These are phyloP conservation scores for Cyberlindnera veronae DNA, from an alignment of 805 yeast species.

Conservation along the genomic window DNA sequence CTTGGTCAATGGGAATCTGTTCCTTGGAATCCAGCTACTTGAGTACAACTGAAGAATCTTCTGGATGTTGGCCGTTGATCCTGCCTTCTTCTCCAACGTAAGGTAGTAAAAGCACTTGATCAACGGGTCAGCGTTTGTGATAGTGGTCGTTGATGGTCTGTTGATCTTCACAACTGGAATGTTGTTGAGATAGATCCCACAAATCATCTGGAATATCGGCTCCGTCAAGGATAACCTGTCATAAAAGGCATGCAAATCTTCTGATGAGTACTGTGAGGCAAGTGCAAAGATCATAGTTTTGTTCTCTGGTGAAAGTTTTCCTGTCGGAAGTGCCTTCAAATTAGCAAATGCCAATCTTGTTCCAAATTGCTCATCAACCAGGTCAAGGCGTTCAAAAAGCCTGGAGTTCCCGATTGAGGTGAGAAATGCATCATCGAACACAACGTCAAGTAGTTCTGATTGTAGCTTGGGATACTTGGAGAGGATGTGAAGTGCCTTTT, in stretches of 20 bases:
- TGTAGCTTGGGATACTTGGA: neutral
- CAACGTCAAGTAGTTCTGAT: neutral
- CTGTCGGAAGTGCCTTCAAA: constrained; percentile 4
- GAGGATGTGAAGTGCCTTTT: constrained; percentile 32
- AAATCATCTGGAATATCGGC: constrained; percentile 24
- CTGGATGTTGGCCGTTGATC: constrained; percentile 29
- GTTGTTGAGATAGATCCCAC: constrained; percentile 17
- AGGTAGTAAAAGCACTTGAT: constrained; percentile 33
- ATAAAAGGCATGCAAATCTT: constrained; percentile 11
- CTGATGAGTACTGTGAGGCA: constrained; percentile 13
- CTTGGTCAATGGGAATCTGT: constrained; percentile 9
- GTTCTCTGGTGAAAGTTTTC: constrained; percentile 17
- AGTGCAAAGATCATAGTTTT: constrained; percentile 19
- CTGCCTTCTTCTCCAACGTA: constrained; percentile 32
- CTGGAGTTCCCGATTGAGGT: constrained; percentile 5
- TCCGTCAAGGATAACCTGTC: constrained; percentile 11
- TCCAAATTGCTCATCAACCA: constrained; percentile 12
- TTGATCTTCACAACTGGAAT: constrained; percentile 18
- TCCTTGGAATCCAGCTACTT: constrained; percentile 29
- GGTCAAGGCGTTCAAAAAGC: constrained; percentile 19
- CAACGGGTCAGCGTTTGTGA: constrained; percentile 27
- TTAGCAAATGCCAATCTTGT: constrained; percentile 7
- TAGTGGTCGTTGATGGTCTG: neutral
- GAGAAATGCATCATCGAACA: constrained; percentile 18
- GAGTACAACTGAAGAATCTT: constrained; percentile 31